Percentiles rank a stretch among this genome's conserved stretches.
These are phyloP conservation scores for Hippophae rhamnoides DNA, from an alignment of 306 rosid genomes.

Conservation along the genomic window DNA sequence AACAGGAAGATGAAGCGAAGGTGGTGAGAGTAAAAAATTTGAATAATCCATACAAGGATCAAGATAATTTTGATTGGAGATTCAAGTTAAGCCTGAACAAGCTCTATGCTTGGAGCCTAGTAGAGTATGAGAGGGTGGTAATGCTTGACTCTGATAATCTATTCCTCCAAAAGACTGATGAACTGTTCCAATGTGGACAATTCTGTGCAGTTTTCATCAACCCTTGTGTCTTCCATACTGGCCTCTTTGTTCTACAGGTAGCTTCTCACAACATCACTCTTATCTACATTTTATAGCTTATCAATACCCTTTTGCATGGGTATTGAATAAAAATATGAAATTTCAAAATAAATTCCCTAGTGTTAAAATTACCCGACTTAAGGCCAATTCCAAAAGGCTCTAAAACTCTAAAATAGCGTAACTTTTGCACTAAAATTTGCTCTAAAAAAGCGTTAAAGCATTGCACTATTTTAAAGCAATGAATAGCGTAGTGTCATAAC, in stretches of 20 bases:
- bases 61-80: constrained; percentile 56
- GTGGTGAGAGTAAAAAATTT: constrained; percentile 73
- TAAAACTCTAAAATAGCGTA: too few species aligned
- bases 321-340: too few species aligned
- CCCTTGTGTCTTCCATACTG: constrained; percentile 83
- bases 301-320: too few species aligned
- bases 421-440: too few species aligned
- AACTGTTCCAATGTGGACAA: constrained; percentile 78
- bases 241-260: constrained; percentile 84
- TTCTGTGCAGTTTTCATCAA: constrained; percentile 87
- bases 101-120: constrained; percentile 78
- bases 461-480: too few species aligned
- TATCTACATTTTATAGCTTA: not conserved
- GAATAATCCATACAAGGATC: constrained; percentile 66
- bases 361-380: too few species aligned
- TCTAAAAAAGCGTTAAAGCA: too few species aligned
- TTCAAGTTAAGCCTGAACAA: constrained; percentile 72
- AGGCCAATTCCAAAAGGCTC: too few species aligned
- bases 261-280: not conserved
- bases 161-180: constrained; percentile 65
- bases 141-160: constrained; percentile 92
- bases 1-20: constrained; percentile 78
- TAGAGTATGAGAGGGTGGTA: constrained; percentile 73
- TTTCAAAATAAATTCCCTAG: too few species aligned
- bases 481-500: too few species aligned